These are phyloP conservation scores for Agaricus blazei DNA, from an alignment of 768 basidiomycete species.

Conservation along the genomic window DNA sequence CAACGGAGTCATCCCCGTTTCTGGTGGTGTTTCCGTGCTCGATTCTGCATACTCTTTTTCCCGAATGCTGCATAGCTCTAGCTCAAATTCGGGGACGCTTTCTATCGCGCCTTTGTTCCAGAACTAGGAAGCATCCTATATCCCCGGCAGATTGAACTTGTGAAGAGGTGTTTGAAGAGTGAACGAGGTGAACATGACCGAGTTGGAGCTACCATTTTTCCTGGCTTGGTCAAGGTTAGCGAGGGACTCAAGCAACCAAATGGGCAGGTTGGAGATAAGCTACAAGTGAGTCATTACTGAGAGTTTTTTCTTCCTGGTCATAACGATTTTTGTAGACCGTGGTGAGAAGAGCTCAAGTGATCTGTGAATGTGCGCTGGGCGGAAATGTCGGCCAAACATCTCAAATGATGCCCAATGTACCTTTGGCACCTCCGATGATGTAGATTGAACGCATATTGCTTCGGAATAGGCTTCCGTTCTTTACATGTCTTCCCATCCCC, in stretches of 20 bases:
- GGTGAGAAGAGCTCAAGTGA: conserved; percentile 79
- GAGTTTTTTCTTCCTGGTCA: conserved; percentile 8
- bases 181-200: conserved; percentile 69
- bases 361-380: conserved; percentile 77
- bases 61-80: conserved; percentile 79
- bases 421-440: not conserved
- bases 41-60: conserved; percentile 76
- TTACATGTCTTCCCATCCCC: too few relatives aligned
- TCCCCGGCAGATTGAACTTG: conserved; percentile 77
- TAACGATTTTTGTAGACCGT: conserved; percentile 40
- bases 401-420: not conserved
- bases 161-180: conserved; percentile 74
- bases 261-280: conserved; percentile 36
- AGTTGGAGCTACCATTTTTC: conserved; percentile 84
- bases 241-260: conserved; percentile 30
- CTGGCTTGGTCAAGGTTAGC: conserved; percentile 80
- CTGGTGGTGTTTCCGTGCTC: conserved; percentile 53
- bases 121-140: conserved; percentile 73
- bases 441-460: not conserved
- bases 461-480: not conserved
- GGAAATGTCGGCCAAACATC: conserved; percentile 21
- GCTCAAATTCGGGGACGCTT: conserved; percentile 59
- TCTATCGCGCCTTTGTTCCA: conserved; percentile 84
- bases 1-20: conserved; percentile 32
- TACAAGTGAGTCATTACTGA: conserved; percentile 35